Conservation (phyloP, 148 eudicot genomes). For the Rheum nobile region DNA sequence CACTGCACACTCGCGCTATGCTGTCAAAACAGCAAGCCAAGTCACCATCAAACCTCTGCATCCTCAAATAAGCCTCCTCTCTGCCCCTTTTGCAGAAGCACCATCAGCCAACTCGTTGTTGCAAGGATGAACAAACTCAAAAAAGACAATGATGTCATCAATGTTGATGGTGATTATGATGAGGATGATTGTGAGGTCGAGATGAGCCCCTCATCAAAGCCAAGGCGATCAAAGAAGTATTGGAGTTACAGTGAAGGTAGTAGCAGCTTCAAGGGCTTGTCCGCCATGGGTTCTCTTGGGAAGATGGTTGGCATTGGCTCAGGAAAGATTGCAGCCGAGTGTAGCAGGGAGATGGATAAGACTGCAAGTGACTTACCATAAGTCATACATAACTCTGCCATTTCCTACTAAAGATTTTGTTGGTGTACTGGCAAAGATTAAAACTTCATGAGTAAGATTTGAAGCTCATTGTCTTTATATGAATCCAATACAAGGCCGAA, state of each 20-base stretch:
- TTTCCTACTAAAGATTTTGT: not conserved
- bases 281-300: conserved; percentile 20
- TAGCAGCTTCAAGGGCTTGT: conserved; percentile 17
- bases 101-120: conserved; percentile 16
- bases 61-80: conserved; percentile 12
- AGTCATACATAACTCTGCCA: not conserved
- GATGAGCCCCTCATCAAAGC: conserved; percentile 19
- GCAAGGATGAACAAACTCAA: conserved; percentile 9
- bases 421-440: not conserved
- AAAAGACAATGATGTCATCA: not conserved
- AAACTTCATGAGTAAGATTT: not conserved
- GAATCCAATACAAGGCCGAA: not conserved
- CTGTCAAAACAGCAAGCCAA: conserved; percentile 17
- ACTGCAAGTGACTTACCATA: not conserved
- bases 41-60: not conserved
- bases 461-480: not conserved
- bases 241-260: conserved; percentile 8
- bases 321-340: conserved; percentile 16
- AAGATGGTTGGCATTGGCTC: conserved; percentile 19
- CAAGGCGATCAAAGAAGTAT: conserved; percentile 15
- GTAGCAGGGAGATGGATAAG: conserved; percentile 13
- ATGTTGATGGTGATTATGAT: not conserved
- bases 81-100: conserved; percentile 26
- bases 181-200: conserved; percentile 9
- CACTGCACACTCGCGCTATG: conserved; percentile 22